Percentiles rank a stretch among this genome's conserved stretches.
Conservation (phyloP, 192 early-diverging fungal species). For the Fimicolochytrium jonesii region DNA sequence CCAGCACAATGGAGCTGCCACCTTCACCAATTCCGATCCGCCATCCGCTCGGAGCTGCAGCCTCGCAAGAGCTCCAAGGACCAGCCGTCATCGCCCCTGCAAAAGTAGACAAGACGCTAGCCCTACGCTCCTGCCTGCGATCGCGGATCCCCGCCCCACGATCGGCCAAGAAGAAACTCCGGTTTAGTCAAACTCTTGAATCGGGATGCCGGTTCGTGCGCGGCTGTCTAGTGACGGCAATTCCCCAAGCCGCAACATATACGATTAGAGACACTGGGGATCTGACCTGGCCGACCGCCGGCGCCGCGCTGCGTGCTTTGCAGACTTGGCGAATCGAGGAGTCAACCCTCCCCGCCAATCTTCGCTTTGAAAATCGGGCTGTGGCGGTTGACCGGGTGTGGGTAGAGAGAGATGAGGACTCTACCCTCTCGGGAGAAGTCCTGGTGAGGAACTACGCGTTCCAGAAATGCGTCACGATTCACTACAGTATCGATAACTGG, state of each 20-base stretch:
- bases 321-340: constrained; percentile 9
- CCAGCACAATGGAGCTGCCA: no score
- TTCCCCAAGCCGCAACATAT: constrained; percentile 8
- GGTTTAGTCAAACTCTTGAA: constrained; percentile 22
- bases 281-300: constrained; percentile 1
- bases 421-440: constrained; percentile 58
- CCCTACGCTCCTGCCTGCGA: no score
- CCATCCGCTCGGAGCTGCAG: no score
- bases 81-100: no score
- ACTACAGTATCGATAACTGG: constrained; percentile 83
- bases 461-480: constrained; percentile 70
- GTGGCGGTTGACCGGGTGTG: constrained; percentile 59
- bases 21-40: no score
- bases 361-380: constrained; percentile 39
- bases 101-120: no score
- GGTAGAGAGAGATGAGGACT: constrained; percentile 45
- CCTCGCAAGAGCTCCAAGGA: no score
- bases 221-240: neutral
- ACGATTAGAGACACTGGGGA: constrained; percentile 20
- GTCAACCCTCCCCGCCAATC: constrained; percentile 26
- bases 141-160: no score
- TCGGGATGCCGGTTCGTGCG: constrained; percentile 17
- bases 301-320: neutral
- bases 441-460: constrained; percentile 82
- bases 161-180: constrained; percentile 22